Conservation (phyloP, 257 asterid species). For the Nicotiana undulata region DNA sequence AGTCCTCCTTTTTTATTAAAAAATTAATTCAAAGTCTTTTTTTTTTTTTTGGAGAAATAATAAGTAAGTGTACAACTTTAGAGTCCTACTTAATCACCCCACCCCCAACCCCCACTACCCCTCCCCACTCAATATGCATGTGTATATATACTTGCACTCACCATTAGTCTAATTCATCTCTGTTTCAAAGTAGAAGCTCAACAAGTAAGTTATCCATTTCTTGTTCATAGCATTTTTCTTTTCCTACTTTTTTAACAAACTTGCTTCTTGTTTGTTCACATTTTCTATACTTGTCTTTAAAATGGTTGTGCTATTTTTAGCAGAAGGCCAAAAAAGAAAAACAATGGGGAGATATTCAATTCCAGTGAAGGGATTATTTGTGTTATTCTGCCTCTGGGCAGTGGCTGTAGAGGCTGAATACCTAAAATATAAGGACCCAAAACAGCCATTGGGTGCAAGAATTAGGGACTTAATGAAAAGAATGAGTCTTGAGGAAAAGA, state of each 20-base stretch:
- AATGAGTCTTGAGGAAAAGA: conserved; percentile 20
- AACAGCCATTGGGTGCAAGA: conserved; percentile 15
- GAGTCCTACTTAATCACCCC: neutral
- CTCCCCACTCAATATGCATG: neutral
- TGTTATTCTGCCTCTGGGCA: neutral
- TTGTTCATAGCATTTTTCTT: neutral
- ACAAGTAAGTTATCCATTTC: neutral
- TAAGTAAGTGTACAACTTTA: too few relatives aligned
- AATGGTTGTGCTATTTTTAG: neutral
- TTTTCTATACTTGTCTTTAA: neutral
- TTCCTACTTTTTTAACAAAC: neutral
- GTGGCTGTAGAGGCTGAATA: conserved; percentile 9
- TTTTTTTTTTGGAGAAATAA: neutral
- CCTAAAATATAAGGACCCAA: conserved; percentile 19
- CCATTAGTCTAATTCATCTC: neutral
- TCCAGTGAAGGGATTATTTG: conserved; percentile 5
- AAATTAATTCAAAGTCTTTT: neutral
- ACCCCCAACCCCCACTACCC: neutral
- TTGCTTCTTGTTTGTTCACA: conserved; percentile 4
- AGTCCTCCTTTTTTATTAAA: neutral
- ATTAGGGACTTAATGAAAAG: conserved; percentile 18
- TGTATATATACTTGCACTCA: neutral
- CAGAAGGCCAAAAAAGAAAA: neutral
- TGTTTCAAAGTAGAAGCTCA: neutral
- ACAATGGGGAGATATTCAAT: conserved; percentile 2